Base-by-base conservation (phyloP, 129 eudicot genomes). In the Artemisia argyi region DNA sequence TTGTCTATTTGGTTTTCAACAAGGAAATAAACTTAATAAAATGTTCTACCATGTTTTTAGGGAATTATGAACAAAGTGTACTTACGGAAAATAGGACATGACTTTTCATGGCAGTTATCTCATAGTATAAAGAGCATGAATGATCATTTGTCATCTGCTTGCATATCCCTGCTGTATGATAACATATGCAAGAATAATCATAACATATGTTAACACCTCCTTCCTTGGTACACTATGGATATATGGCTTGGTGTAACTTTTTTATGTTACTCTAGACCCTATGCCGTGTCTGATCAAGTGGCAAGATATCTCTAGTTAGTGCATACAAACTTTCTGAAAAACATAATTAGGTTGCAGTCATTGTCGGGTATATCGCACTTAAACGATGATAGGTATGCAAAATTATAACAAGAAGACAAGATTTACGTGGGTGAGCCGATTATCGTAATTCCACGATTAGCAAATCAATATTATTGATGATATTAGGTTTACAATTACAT, bases 1-100 rank as follows among this genome's bases (percentile, higher is more conserved):
- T 44, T 46, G 74, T 56, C 30, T 56, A 39, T 35, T 64, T 65
- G 28, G 60, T 47, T 75, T 20, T 46, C 61, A 46, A 15, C 65
- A 42, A 55, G 60, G 61, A 66, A 66, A 44, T 56, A 65, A 66
- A 39, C 48, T 44, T 75, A 11, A 11, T 58, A 56, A 35, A 28
- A 28, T 28, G 30, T 20, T 20, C 1, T 0, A 20, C 22, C 22
- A 20, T 20, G 22, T 20, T 20, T 20, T 0, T 20, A 39, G 44
- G 9, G 9, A 39, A 6, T 9, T 57, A 46, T 66, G 51, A 75
- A 44, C 32, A 75, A n/a, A n/a, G n/a, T n/a, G n/a, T n/a, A n/a
- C n/a, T n/a, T n/a, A n/a, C n/a, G n/a, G n/a, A n/a, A n/a, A n/a
- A n/a, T n/a, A n/a, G n/a, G n/a, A n/a, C n/a, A n/a, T n/a, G n/a